Evolutionary conservation across 495 filamentous ascomycete genomes (phyloP).

Genomic region (Lasiosphaeriaceae sp.): DNA sequence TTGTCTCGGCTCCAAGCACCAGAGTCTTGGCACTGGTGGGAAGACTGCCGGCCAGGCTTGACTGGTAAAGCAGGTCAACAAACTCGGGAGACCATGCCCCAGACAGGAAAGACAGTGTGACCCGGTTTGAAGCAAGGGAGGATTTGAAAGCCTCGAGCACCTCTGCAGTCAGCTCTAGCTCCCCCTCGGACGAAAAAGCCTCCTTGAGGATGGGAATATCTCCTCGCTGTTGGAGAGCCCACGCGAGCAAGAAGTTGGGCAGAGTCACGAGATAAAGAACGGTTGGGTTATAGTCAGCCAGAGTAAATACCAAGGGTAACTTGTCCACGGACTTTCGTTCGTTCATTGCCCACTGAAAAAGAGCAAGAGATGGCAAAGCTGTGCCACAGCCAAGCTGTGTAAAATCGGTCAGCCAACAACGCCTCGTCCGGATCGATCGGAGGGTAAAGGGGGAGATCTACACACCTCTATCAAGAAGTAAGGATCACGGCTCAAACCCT

Average conservation of each 20-base stretch:
- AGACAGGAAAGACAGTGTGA: constrained; percentile 70
- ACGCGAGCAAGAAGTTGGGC: constrained; percentile 82
- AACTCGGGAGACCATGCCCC: constrained; percentile 78
- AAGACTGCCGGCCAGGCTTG: constrained; percentile 1
- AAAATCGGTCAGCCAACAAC: constrained; percentile 17
- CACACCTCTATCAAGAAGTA: constrained; percentile 73
- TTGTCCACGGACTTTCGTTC: constrained; percentile 19
- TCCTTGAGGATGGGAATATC: constrained; percentile 30
- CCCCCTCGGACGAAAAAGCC: constrained; percentile 52
- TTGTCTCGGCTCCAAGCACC: constrained; percentile 87
- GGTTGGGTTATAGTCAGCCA: constrained; percentile 85
- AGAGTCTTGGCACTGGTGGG: constrained; percentile 36
- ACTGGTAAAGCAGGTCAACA: constrained; percentile 49
- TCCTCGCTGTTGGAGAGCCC: constrained; percentile 51
- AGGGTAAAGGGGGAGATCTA: background rate
- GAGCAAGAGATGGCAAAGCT: constrained; percentile 72
- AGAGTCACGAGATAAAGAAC: constrained; percentile 85
- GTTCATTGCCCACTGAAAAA: constrained; percentile 67
- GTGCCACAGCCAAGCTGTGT: constrained; percentile 84
- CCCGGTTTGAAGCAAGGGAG: constrained; percentile 51
- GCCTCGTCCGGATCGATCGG: constrained; percentile 1
- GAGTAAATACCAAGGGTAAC: constrained; percentile 54
- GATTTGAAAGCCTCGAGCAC: constrained; percentile 59
- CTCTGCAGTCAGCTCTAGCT: constrained; percentile 68
- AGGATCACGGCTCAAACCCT: constrained; percentile 37